These are phyloP conservation scores for Agrocybe pediades DNA, from an alignment of 768 basidiomycete species.

Conservation along the genomic window DNA sequence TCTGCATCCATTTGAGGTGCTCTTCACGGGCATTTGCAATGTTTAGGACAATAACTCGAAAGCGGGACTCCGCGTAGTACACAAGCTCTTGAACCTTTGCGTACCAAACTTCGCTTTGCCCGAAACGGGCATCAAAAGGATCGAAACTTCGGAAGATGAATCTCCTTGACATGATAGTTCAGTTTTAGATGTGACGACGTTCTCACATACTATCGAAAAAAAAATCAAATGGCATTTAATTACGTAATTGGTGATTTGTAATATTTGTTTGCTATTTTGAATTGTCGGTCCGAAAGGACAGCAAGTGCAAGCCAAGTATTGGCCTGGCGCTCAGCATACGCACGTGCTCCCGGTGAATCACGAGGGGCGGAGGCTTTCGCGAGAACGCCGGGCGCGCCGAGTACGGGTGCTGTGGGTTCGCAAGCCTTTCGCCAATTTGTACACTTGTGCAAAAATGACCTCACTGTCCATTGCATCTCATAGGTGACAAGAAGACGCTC, in stretches of 20 bases:
- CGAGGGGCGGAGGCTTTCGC: too few species aligned
- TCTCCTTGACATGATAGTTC: too few species aligned
- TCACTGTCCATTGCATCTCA: conserved; percentile 7
- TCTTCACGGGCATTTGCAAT: not conserved
- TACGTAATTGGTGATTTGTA: not conserved
- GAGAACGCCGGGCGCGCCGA: too few species aligned
- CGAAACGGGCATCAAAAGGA: not conserved
- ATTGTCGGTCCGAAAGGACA: not conserved
- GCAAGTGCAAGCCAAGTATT: not conserved
- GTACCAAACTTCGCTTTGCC: not conserved
- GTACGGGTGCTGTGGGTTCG: too few species aligned
- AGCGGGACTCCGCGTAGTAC: not conserved
- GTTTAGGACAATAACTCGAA: not conserved
- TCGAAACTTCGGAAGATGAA: too few species aligned
- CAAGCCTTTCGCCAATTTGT: not conserved
- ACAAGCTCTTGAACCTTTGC: not conserved
- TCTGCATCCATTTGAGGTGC: conserved; percentile 2
- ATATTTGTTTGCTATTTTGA: not conserved
- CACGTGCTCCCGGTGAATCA: not conserved
- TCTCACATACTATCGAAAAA: too few species aligned
- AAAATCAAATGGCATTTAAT: too few species aligned
- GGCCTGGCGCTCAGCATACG: conserved; percentile 1
- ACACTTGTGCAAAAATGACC: not conserved
- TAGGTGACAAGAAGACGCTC: too few species aligned
- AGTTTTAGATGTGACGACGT: too few species aligned